Evolutionary conservation across 148 eudicot genomes (phyloP).

Genomic region (Arctostaphylos glauca): DNA sequence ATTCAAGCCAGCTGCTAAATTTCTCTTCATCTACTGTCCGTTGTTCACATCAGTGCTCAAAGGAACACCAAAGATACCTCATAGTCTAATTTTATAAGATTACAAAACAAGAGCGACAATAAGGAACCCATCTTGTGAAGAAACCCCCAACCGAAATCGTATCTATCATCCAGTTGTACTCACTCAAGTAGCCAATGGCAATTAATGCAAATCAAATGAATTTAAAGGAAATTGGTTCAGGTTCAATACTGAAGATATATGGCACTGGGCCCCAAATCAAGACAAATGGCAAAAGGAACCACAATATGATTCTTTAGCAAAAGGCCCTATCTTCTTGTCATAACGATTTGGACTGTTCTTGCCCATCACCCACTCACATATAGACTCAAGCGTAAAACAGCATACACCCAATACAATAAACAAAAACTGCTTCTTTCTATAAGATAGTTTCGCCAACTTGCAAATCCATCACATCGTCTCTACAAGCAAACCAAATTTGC

Average conservation of each 20-base stretch:
- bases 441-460: background rate
- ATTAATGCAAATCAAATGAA: background rate
- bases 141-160: background rate
- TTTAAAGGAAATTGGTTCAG: background rate
- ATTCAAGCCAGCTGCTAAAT: too few relatives aligned
- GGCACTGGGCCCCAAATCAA: background rate
- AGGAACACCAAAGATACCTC: too few relatives aligned
- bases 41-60: too few relatives aligned
- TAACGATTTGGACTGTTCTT: background rate
- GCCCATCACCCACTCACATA: background rate
- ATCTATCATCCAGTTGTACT: background rate
- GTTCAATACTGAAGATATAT: background rate
- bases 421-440: background rate
- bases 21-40: too few relatives aligned
- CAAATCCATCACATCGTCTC: background rate
- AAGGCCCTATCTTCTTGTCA: background rate
- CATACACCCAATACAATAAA: background rate
- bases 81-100: too few relatives aligned
- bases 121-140: background rate
- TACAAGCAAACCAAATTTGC: constrained; percentile 7
- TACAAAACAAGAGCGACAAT: too few relatives aligned
- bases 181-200: background rate
- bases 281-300: background rate
- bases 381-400: background rate
- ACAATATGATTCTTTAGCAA: background rate